Conservation (phyloP, 768 basidiomycete genomes). For the Pulveroboletus sp. region DNA sequence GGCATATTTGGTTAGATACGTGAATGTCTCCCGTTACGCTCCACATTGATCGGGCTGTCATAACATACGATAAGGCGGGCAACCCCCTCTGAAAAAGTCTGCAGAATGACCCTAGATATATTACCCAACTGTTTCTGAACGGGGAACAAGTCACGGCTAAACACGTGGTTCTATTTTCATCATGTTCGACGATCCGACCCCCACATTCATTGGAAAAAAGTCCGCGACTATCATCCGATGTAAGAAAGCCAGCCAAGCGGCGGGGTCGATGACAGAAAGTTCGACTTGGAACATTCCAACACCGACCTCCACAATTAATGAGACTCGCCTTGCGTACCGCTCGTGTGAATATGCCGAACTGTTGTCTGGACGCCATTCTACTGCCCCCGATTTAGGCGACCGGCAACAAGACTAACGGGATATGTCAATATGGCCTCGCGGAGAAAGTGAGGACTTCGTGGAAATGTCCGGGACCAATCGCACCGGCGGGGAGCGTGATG, state of each 20-base stretch:
- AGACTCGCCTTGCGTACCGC: background rate
- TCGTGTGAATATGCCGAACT: constrained; percentile 1
- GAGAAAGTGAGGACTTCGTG: background rate
- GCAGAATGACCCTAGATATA: background rate
- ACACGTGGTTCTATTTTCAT: background rate
- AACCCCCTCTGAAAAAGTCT: background rate
- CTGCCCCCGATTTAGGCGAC: background rate
- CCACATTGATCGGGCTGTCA: background rate
- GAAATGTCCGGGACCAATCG: too few species aligned
- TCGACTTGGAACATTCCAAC: constrained; percentile 8
- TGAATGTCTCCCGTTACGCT: background rate
- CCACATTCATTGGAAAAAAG: background rate
- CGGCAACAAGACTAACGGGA: background rate
- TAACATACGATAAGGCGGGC: background rate
- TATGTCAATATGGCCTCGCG: background rate
- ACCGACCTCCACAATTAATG: background rate
- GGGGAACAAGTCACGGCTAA: background rate
- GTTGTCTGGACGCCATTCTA: background rate
- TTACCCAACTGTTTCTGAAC: background rate
- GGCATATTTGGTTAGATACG: background rate
- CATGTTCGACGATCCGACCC: constrained; percentile 13
- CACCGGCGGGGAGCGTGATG: too few species aligned
- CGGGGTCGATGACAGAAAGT: background rate
- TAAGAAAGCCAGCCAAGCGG: background rate
- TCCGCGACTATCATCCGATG: background rate